These are phyloP conservation scores for Aspergillus intermedius DNA, from an alignment of 2,329 filamentous ascomycete species.

Conservation along the genomic window DNA sequence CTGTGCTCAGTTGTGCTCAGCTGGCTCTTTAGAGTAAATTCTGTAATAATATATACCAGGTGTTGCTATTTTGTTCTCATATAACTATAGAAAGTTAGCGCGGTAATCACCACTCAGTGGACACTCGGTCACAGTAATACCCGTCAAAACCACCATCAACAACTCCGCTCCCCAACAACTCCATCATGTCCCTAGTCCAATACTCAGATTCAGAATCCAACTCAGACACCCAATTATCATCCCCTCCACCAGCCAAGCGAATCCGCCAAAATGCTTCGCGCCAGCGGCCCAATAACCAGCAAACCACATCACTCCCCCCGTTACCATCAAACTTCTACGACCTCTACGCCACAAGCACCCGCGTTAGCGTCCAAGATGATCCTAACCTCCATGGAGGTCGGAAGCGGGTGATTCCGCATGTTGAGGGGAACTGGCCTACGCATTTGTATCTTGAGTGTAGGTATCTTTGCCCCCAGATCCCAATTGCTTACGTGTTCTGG, in stretches of 20 bases:
- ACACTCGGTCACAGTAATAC: background rate
- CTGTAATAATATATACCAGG: too few relatives aligned
- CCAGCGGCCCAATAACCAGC: constrained; percentile 5
- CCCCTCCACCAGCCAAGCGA: constrained; percentile 20
- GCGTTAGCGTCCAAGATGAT: constrained; percentile 72
- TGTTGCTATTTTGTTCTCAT: too few relatives aligned
- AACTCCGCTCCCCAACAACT: background rate
- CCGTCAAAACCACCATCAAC: background rate
- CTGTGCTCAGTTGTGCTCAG: too few relatives aligned
- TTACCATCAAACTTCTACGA: constrained; percentile 78
- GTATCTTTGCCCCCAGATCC: constrained; percentile 23
- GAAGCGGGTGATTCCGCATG: constrained; percentile 73
- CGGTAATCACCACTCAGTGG: background rate
- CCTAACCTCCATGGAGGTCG: constrained; percentile 79
- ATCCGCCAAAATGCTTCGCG: constrained; percentile 7
- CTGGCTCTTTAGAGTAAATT: too few relatives aligned
- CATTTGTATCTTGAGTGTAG: constrained; percentile 91
- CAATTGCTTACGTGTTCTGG: background rate
- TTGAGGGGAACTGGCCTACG: constrained; percentile 84
- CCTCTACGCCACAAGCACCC: constrained; percentile 76
- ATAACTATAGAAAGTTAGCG: too few relatives aligned
- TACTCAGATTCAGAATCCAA: constrained; percentile 50
- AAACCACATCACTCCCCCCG: constrained; percentile 53
- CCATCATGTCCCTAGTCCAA: constrained; percentile 56
- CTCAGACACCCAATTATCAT: constrained; percentile 24